Evolutionary conservation across 805 yeast genomes (phyloP).

Genomic region (Saturnispora serradocipensis): DNA sequence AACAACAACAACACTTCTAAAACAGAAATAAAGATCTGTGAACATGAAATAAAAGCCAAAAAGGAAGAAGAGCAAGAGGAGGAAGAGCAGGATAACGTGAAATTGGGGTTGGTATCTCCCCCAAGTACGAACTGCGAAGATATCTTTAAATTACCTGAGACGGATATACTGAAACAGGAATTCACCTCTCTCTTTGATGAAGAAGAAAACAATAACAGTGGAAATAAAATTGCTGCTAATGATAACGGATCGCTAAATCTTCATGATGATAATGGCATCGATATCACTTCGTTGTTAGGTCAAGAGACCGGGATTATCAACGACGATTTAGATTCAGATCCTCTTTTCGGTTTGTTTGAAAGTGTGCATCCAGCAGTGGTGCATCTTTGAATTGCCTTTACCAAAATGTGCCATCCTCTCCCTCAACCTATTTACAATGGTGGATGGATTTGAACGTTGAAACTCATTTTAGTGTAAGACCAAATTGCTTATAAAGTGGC

Average conservation of each 20-base stretch:
- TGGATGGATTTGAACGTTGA: not conserved
- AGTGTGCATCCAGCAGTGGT: slow-evolving; percentile 35
- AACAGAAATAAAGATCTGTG: not conserved
- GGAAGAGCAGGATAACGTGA: slow-evolving; percentile 5
- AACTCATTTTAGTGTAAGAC: not conserved
- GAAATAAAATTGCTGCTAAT: slow-evolving; percentile 18
- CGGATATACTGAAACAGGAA: slow-evolving; percentile 19
- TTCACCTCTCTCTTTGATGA: slow-evolving; percentile 19
- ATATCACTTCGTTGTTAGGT: not conserved
- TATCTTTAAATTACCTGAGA: slow-evolving; percentile 22
- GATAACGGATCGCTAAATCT: not conserved
- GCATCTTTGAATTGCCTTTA: slow-evolving; percentile 10
- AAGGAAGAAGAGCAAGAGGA: slow-evolving; percentile 13
- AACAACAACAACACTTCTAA: not conserved
- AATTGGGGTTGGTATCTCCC: slow-evolving; percentile 18
- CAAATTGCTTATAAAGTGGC: not conserved
- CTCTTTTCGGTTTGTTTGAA: slow-evolving; percentile 26
- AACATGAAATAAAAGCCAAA: not conserved
- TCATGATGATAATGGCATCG: not conserved
- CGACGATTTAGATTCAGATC: not conserved
- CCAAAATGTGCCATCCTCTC: not conserved
- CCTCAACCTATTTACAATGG: not conserved
- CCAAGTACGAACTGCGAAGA: slow-evolving; percentile 27
- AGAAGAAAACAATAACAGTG: not conserved
- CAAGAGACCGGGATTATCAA: not conserved